Evolutionary conservation across 805 yeast species (phyloP), one percentile per base, ranked within the genome.

Genomic region (Metschnikowia corniflorae): DNA sequence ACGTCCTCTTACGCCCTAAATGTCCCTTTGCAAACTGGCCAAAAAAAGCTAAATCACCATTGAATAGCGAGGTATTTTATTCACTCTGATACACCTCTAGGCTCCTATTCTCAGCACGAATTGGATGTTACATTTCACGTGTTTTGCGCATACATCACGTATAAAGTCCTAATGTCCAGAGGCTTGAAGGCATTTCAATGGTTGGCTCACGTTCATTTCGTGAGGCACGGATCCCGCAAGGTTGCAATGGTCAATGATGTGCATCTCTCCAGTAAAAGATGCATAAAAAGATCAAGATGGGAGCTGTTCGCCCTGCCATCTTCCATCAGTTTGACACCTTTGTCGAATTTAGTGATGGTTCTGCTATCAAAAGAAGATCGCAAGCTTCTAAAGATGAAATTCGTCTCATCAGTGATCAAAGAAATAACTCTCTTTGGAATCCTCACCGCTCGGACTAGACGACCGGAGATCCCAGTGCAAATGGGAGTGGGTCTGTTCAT

Each of bases 271-370:
- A 58, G 53, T 40, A 58, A 70, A 54, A 75, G 91, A 64, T 86
- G 34, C 58, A 75, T 61, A 80, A 77, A 57, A 82, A 78, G 58
- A 82, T 85, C 50, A 61, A 68, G 42, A 62, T 81, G 38, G 97
- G 97, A 38, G 84, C 84, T 58, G 88, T 96, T 13, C 78, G 97
- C 62, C 97, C 97, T 2, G 88, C 96, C 22, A 83, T 93, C 26
- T 89, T 86, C 62, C 77, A 91, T 65, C 86, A 86, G 60, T 93
- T 93, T 58, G 88, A 91, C 46, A 83, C 89, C 21, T 63, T 73
- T 24, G 89, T 93, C n/a, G 95, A 91, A 62, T 72, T 89, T 40
- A 82, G 94, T 47, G 98, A 93, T 58, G 98, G 98, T 2, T 84
- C 96, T 20, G 95, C 95, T 2, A 70, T 88, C 22, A 69, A 68